A percentile compares a stretch with the other conserved stretches of the same genome.
phyloP scores from a whole-genome alignment of 2,329 filamentous ascomycete species.

The Remersonia thermophila region DNA sequence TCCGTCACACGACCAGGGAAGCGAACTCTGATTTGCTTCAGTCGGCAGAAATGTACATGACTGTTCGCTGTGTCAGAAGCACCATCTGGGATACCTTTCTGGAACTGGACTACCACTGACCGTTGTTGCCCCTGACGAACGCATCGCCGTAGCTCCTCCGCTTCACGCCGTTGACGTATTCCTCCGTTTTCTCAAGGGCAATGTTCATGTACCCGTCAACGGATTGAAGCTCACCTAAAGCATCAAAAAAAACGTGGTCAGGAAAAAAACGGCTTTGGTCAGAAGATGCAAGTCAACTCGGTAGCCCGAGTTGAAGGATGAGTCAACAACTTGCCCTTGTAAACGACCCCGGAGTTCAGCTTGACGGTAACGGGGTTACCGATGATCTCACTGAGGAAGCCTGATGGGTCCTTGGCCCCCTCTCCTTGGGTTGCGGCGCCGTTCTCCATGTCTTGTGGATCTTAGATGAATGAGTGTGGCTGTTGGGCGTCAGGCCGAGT shows the following conservation, averaged over 20 bases:
- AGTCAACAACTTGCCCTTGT: slow-evolving; percentile 59
- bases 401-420: slow-evolving; percentile 73
- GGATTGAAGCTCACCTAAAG: slow-evolving; percentile 77
- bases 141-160: slow-evolving; percentile 82
- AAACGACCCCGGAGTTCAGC: slow-evolving; percentile 95
- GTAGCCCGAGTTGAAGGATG: background rate
- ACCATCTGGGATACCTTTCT: no score
- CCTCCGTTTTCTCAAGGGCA: slow-evolving; percentile 86
- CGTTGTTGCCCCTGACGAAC: slow-evolving; percentile 93
- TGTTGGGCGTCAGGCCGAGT: no score
- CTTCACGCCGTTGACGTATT: slow-evolving; percentile 77
- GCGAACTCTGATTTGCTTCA: no score
- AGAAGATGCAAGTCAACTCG: background rate
- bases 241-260: background rate
- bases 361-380: slow-evolving; percentile 91
- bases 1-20: no score
- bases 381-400: slow-evolving; percentile 89
- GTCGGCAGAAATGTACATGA: slow-evolving; percentile 61
- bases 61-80: slow-evolving; percentile 23
- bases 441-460: slow-evolving; percentile 57
- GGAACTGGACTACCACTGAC: slow-evolving; percentile 33
- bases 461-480: background rate
- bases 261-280: background rate
- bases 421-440: slow-evolving; percentile 49
- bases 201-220: slow-evolving; percentile 99